Percentiles rank a stretch among this genome's conserved stretches.
Evolutionary conservation across 2,329 filamentous ascomycete species (phyloP).

Genomic region (Fusarium verrucosum): DNA sequence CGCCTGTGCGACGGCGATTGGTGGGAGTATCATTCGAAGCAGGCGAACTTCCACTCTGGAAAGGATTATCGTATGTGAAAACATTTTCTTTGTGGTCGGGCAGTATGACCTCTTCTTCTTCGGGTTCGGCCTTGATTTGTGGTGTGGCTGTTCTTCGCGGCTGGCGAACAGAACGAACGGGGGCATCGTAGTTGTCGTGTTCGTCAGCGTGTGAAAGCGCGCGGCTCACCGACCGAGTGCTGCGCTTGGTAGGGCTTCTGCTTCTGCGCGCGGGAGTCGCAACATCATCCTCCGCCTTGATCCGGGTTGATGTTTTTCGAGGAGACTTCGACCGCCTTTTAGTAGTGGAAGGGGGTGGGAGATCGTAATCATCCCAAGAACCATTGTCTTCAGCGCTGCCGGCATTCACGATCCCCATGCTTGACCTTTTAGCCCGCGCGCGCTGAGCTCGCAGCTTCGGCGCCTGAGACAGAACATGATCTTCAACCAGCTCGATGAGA

Average conservation of each 20-base stretch:
- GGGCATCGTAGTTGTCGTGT: slow-evolving; percentile 51
- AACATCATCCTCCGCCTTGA: slow-evolving; percentile 64
- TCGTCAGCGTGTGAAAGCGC: slow-evolving; percentile 63
- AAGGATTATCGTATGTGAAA: slow-evolving; percentile 91
- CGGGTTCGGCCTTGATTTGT: slow-evolving; percentile 64
- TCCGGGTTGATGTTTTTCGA: slow-evolving; percentile 61
- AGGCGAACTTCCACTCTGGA: slow-evolving; percentile 83
- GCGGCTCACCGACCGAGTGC: slow-evolving; percentile 62
- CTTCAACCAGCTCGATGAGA: slow-evolving; percentile 83
- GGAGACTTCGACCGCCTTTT: slow-evolving; percentile 64
- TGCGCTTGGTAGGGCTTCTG: slow-evolving; percentile 63
- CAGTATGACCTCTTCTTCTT: slow-evolving; percentile 45
- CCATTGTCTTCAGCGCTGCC: slow-evolving; percentile 73
- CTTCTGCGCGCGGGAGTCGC: slow-evolving; percentile 51
- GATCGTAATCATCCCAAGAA: slow-evolving; percentile 68
- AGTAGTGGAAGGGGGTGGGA: slow-evolving; percentile 59
- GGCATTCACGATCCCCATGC: slow-evolving; percentile 80
- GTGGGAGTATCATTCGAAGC: slow-evolving; percentile 59
- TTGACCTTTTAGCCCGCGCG: slow-evolving; percentile 83
- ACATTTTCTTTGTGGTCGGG: slow-evolving; percentile 64
- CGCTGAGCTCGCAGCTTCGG: slow-evolving; percentile 78
- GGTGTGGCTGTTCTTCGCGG: slow-evolving; percentile 62
- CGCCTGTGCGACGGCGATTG: slow-evolving; percentile 60
- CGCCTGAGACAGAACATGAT: slow-evolving; percentile 80
- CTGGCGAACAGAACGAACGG: slow-evolving; percentile 59